Base-by-base conservation (phyloP, 1,284 basidiomycete species). In the Marasmius oreades region DNA sequence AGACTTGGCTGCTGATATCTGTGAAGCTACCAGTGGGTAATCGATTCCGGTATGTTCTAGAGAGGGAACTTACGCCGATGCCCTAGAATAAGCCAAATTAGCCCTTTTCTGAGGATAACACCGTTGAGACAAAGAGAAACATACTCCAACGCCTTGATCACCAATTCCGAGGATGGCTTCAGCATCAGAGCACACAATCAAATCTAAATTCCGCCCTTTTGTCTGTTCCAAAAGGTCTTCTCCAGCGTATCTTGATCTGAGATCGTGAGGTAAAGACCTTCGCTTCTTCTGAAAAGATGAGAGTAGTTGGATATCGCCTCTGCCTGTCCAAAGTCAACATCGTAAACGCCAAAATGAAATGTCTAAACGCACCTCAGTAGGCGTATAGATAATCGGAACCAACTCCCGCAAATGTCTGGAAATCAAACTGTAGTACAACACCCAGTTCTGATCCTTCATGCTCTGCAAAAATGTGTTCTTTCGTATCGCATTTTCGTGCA, bases 1-100 rank as follows among this genome's bases (percentile, higher is more conserved):
- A 2, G 90, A 80, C 75, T 96, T 96, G n/a, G 92, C 92, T 3
- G 89, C 84, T 0, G 90, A 88, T 63, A 96, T 95, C 81, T 91
- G 67, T 42, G 18, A n/a, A 26, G 16, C 20, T 1, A 16, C 11
- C 22, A n/a, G n/a, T n/a, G n/a, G n/a, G n/a, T n/a, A n/a, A 23
- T 34, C 16, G 28, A 31, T 39, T 23, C 2, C 20, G 2, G 31
- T 11, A n/a, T 24, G 24, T 1, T 20, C 24, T 52, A 12, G 24
- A 6, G 22, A 10, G 12, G 43, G 22, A 6, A 67, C 74, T 53
- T 58, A 78, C 77, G 20, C 78, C 78, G 34, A 81, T 78, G 10
- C 78, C 78, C 78, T 79, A n/a, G 57, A 12, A 53, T 53, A 26
- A 12, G 24, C 24, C 31, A 14, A 22, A 28, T 56, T 10, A 44